Percentiles rank a stretch among this genome's conserved stretches.
phyloP scores from a whole-genome alignment of 2,329 filamentous ascomycete genomes.

The Colletotrichum theobromicola region DNA sequence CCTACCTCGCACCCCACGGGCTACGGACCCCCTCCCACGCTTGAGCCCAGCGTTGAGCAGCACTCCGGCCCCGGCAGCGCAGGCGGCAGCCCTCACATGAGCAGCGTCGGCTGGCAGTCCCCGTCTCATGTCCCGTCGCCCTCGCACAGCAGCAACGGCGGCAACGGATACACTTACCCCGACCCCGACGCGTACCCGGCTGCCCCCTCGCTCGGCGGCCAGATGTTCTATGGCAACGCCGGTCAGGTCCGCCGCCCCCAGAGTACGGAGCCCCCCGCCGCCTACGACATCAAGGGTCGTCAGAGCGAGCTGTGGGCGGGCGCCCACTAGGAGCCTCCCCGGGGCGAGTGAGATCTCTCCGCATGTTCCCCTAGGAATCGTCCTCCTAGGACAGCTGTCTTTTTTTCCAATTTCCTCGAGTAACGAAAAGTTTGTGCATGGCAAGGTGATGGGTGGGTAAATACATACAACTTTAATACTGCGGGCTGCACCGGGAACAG shows the following conservation, averaged over 20 bases:
- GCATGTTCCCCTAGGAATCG: background rate
- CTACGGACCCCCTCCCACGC: constrained; percentile 82
- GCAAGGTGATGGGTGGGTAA: constrained; percentile 19
- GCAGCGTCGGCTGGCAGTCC: constrained; percentile 83
- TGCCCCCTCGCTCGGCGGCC: constrained; percentile 60
- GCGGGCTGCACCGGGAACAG: constrained; percentile 5
- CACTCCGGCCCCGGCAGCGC: constrained; percentile 71
- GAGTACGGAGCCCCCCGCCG: constrained; percentile 71
- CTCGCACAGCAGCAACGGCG: constrained; percentile 62
- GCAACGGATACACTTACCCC: constrained; percentile 76
- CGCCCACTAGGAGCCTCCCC: constrained; percentile 41
- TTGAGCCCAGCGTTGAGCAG: constrained; percentile 85
- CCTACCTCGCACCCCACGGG: constrained; percentile 86
- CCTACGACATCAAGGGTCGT: constrained; percentile 67
- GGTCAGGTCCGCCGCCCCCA: constrained; percentile 72
- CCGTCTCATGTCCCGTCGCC: constrained; percentile 77
- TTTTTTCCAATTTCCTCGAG: background rate
- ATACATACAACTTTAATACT: constrained; percentile 26
- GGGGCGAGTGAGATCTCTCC: background rate
- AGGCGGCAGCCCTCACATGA: constrained; percentile 87
- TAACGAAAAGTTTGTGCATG: constrained; percentile 20
- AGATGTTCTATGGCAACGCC: constrained; percentile 76
- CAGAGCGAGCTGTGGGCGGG: constrained; percentile 59
- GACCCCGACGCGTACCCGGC: constrained; percentile 79
- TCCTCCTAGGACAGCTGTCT: background rate